phyloP scores from a whole-genome alignment of 108 stramenopile species.

The Fragilaria crotonensis region DNA sequence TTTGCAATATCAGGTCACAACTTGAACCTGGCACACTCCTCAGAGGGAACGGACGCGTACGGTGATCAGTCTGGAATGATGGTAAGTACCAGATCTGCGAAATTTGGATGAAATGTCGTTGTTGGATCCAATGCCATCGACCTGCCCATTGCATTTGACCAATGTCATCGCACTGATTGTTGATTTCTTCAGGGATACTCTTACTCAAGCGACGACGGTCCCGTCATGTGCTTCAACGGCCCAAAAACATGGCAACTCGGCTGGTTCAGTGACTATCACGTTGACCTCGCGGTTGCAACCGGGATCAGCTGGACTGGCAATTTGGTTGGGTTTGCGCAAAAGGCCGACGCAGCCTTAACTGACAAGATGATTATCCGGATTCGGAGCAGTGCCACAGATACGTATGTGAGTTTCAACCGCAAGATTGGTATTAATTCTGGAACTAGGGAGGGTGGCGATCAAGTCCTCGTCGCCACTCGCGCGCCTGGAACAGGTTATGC shows the following conservation, averaged over 20 bases:
- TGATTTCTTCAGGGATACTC: slow-evolving; percentile 8
- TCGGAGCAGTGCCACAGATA: not conserved
- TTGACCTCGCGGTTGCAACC: not conserved
- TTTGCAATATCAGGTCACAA: slow-evolving; percentile 9
- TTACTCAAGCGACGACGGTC: slow-evolving; percentile 7
- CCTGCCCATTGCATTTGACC: too few species aligned
- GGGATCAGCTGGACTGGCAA: not conserved
- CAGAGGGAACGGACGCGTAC: slow-evolving; percentile 50
- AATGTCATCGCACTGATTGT: not conserved
- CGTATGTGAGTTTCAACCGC: slow-evolving; percentile 7
- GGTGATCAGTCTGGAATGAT: slow-evolving; percentile 5
- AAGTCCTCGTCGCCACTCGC: slow-evolving; percentile 2
- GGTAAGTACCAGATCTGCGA: too few species aligned
- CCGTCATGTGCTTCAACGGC: slow-evolving; percentile 21
- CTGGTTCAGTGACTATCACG: slow-evolving; percentile 12
- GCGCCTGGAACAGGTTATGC: not conserved
- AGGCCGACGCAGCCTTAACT: not conserved
- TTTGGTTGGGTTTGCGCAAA: not conserved
- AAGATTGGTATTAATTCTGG: slow-evolving; percentile 9
- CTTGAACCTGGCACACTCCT: slow-evolving; percentile 12
- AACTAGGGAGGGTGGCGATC: slow-evolving; percentile 4
- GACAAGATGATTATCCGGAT: not conserved
- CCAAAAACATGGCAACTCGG: slow-evolving; percentile 15
- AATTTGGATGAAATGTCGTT: too few species aligned
- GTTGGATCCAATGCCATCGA: too few species aligned